Base-by-base conservation (phyloP, 2,329 filamentous ascomycete genomes). In the Clathrospora elynae region DNA sequence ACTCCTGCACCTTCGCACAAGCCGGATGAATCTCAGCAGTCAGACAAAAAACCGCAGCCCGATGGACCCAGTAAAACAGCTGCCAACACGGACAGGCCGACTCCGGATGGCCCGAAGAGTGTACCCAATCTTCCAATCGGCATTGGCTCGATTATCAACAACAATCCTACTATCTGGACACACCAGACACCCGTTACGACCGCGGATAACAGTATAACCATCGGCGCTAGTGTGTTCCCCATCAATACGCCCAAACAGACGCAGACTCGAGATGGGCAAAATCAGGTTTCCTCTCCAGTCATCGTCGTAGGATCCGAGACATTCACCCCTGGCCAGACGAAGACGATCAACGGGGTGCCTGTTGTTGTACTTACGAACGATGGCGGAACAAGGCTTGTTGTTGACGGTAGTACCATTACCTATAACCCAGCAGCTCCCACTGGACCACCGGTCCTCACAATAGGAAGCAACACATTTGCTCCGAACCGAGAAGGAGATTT, bases 401-500 rank as follows among this genome's bases (percentile, higher is more conserved):
- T 68, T 8, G 64, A 49, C 9, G 63, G 59, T n/a, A 65, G 45
- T 18, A 63, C 61, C 9, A 28, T 66, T 13, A 40, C 38, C 6
- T 34, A 61, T 16, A 53, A 55, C 23, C 49, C 55, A n/a, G 53
- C 50, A 3, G 50, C 25, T 2, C 53, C 62, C 8, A 55, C 50
- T 5, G 37, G 36, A 9, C 29, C 45, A 9, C 56, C 62, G 6
- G 45, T 66, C 8, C 46, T 69, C 13, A 62, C 57, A 3, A 41
- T 67, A 3, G 64, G 62, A 11, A 44, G 53, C 2, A 53, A 49
- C 6, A 56, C 51, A 10, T 39, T 71, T 22, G 64, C 66, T 1
- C 61, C 68, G 12, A 67, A 68, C 14, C 41, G 64, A 6, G 52
- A 59, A 19, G 62, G 66, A 11, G 51, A 66, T 23, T 68, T 68